Evolutionary conservation across 345 rosid species (phyloP).

Genomic region (Microcos paniculata): DNA sequence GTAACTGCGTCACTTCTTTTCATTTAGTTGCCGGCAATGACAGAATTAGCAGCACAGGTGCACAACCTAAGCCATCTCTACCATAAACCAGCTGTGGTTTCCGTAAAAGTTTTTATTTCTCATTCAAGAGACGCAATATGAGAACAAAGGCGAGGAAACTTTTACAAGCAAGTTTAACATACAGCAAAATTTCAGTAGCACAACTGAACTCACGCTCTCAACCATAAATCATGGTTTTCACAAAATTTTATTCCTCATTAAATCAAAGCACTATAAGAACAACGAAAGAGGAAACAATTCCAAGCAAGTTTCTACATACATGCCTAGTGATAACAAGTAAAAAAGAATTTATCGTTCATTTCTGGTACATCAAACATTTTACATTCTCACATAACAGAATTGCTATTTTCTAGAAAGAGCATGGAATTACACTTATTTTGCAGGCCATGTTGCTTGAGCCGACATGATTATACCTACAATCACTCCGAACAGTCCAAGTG

Average conservation of each 20-base stretch:
- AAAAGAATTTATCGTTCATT: conserved; percentile 1
- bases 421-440: conserved; percentile 39
- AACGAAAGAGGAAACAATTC: conserved; percentile 2
- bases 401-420: neutral
- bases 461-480: conserved; percentile 99
- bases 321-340: conserved; percentile 1
- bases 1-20: too few species aligned
- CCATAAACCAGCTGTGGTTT: neutral
- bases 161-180: conserved; percentile 5
- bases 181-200: neutral
- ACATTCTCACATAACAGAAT: conserved; percentile 7
- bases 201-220: neutral
- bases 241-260: neutral
- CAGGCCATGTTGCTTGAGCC: conserved; percentile 98
- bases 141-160: neutral
- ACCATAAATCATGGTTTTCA: neutral
- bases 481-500: conserved; percentile 96
- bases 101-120: neutral
- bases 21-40: too few species aligned
- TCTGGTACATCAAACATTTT: neutral
- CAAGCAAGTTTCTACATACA: conserved; percentile 16
- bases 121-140: conserved; percentile 5
- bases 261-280: conserved; percentile 9
- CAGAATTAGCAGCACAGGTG: too few species aligned
- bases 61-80: neutral